Evolutionary conservation across 306 rosid species (phyloP), one percentile per base, ranked within the genome.

Genomic region (Spatholobus suberectus): DNA sequence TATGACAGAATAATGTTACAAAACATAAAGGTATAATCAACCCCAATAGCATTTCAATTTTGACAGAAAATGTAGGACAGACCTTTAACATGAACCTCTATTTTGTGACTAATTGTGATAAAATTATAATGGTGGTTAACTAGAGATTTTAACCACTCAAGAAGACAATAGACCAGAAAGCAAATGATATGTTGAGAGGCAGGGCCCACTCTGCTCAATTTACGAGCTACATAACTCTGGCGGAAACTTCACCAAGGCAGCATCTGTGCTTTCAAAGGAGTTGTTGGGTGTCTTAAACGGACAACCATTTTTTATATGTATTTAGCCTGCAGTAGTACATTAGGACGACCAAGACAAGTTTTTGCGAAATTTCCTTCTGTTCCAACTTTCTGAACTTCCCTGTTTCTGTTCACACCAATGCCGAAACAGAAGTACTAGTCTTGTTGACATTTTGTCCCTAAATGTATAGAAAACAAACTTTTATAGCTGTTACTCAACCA

Each of bases 401-500:
- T 70, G 62, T 82, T 59, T 89, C 83, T 24, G 15, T 55, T 81
- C 83, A 84, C 84, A 78, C 73, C 58, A 61, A 77, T 71, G 51
- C 80, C 59, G 58, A 52, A 44, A 66, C 74, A 72, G 0, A 68
- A 70, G 82, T 85, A 82, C 83, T 44, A 20, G 26, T 41, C 59
- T 47, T 81, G 81, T 82, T 80, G 87, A 84, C 84, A 80, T 71
- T 82, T 63, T 88, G 47, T 75, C 75, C 63, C 86, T 34, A 81
- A 81, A 88, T 81, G 61, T 75, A 81, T 49, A 58, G 38, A 81
- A 77, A 82, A 82, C 65, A 72, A 69, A 72, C 14, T 29, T 52
- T 61, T 20, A 43, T 87, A 86, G 85, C 85, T 85, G 86, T 80
- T 81, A 54, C 89, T 86, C 90, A 89, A 89, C 92, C 14, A 89